These are phyloP conservation scores for Cytospora schulzeri DNA, from an alignment of 2,329 filamentous ascomycete genomes.

Conservation along the genomic window DNA sequence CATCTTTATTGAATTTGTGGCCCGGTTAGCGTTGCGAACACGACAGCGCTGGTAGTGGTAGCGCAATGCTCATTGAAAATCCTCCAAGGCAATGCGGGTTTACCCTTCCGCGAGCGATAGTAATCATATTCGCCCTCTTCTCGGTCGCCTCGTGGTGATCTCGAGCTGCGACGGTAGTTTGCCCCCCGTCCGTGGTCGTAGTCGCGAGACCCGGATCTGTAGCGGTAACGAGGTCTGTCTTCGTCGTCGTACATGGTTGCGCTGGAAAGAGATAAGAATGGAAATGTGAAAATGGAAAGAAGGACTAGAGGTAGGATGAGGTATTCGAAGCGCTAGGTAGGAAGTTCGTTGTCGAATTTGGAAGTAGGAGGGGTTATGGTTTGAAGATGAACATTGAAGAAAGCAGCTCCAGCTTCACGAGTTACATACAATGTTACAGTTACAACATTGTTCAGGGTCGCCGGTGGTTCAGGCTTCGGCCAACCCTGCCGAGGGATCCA, in stretches of 20 bases:
- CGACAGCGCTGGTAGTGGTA: slow-evolving; percentile 11
- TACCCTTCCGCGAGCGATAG: slow-evolving; percentile 52
- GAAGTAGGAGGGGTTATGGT: not conserved
- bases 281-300: not conserved
- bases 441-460: not conserved
- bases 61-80: not conserved
- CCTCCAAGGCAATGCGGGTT: slow-evolving; percentile 28
- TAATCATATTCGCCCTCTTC: slow-evolving; percentile 41
- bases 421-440: not conserved
- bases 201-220: slow-evolving; percentile 35
- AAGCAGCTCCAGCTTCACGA: not conserved
- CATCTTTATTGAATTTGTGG: slow-evolving; percentile 25
- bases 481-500: not conserved
- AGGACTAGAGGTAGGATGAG: not conserved
- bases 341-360: not conserved
- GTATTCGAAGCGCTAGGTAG: not conserved
- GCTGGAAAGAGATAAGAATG: not conserved
- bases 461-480: not conserved
- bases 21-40: slow-evolving; percentile 25
- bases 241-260: slow-evolving; percentile 48
- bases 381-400: not conserved
- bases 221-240: slow-evolving; percentile 37
- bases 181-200: slow-evolving; percentile 23
- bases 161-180: slow-evolving; percentile 30
- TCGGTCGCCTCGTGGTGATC: slow-evolving; percentile 28